Evolutionary conservation across 75 land plant species (phyloP).

Genomic region (Selaginella tamariscina): DNA sequence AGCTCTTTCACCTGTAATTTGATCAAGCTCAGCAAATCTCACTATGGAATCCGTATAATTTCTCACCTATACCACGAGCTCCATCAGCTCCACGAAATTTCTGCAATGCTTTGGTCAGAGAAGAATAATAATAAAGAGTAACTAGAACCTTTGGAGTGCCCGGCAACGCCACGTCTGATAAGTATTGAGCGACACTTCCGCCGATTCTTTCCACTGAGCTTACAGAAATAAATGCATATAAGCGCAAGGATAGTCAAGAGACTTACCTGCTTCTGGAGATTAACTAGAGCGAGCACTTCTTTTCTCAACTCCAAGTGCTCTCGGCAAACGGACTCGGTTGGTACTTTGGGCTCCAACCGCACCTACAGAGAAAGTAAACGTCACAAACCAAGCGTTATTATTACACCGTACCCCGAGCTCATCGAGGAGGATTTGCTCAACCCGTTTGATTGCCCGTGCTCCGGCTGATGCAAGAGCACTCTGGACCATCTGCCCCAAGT

Average conservation of each 20-base stretch:
- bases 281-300: conserved; percentile 64
- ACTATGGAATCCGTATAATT: not conserved
- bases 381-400: not conserved
- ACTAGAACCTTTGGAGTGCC: conserved; percentile 61
- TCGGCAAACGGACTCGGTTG: conserved; percentile 76
- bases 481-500: conserved; percentile 72
- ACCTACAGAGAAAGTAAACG: conserved; percentile 32
- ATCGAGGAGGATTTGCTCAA: conserved; percentile 65
- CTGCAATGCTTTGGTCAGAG: not conserved
- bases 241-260: not conserved
- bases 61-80: conserved; percentile 46
- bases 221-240: conserved; percentile 15
- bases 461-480: conserved; percentile 60
- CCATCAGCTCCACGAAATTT: conserved; percentile 28
- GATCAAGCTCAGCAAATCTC: not conserved
- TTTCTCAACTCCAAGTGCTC: conserved; percentile 93
- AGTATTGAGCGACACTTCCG: conserved; percentile 59
- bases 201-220: conserved; percentile 82
- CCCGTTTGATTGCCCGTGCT: conserved; percentile 53
- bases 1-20: conserved; percentile 61
- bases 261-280: conserved; percentile 82
- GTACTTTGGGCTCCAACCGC: conserved; percentile 75
- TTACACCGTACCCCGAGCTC: conserved; percentile 56
- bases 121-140: not conserved
- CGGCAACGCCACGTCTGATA: conserved; percentile 55